Base-by-base conservation (phyloP, 345 rosid genomes). In the Eucalyptus rudis region DNA sequence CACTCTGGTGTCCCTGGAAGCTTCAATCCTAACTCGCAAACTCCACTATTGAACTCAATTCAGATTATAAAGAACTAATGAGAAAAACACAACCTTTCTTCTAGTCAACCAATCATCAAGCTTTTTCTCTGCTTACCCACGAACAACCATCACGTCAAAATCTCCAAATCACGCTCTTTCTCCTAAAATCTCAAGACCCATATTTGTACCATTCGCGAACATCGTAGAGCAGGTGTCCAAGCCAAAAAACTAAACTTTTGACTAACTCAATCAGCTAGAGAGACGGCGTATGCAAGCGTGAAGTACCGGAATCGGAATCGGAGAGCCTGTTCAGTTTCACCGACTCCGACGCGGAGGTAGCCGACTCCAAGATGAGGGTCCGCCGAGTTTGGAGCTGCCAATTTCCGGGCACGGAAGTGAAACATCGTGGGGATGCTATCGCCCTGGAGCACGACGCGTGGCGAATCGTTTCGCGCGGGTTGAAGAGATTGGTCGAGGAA, bases 311-410 rank as follows among this genome's bases (percentile, higher is more conserved):
- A 91, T 95, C 97, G 44, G 95, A 91, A 81, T 93, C 95, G 9
- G 96, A 89, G 87, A 94, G 91, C 88, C 95, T 93, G 81, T 87
- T 91, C 58, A 97, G 93, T 92, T 91, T 94, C 91, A 96, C 98
- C 15, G 94, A 93, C 89, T 96, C 96, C 43, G 97, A 93, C 10
- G 93, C 88, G 24, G 90, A 92, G 13, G 93, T 88, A 43, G 91
- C 81, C 16, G 99, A 88, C 86, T 97, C 97, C 89, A 96, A 92
- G 66, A 96, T 94, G 87, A 96, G 96, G 89, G 93, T 93, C 90
- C 98, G 90, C 29, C 92, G 91, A 88, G 90, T 92, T 68, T 92
- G 96, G 88, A 88, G 88, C 87, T 86, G 93, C 90, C 89, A 89
- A 47, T 87, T 50, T 12, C 87, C 31, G 51, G 54, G 58, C 3